Evolutionary conservation across 2,329 filamentous ascomycete genomes (phyloP), one percentile per base, ranked within the genome.

Genomic region (Emydomyces testavorans): DNA sequence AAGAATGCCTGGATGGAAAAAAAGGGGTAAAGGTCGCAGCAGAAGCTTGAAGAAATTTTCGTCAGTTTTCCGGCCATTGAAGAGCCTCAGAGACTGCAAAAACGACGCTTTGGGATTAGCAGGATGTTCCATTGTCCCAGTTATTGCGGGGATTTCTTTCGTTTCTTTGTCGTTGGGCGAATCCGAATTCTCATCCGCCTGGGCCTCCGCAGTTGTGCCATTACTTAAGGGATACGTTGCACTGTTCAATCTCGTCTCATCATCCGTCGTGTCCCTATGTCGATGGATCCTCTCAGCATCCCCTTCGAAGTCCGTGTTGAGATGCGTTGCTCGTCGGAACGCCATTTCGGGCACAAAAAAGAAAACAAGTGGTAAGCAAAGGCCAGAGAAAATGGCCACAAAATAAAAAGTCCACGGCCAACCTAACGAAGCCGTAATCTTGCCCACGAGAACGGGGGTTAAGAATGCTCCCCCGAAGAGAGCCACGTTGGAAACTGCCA

Each of bases 371-470:
- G 86, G 80, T 3, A 95, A 67, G 47, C 82, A 77, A 4, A 70
- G 72, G 3, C 74, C 85, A 37, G 80, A 76, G 65, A 94, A 93
- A 55, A 95, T 94, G 50, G 87, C 79, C 11, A 94, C 79, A 35
- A 95, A 76, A 64, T 89, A 87, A 60, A 95, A 95, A 0, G 81
- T 83, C 88, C 87, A 94, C 61, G 77, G 69, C 82, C 87, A 94
- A n/a, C 80, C 79, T 42, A 94, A 72, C 0, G 72, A 71, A 40
- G 77, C 68, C 2, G 87, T 87, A 57, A 94, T 89, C 65, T 87
- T 88, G 29, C 89, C 89, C 1, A 89, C 88, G 20, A 94, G 68
- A n/a, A 95, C 86, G 0, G 90, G 90, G 0, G 90, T 94, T 55
- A 84, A 73, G 60, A 85, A 85, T 1, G 80, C 77, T 13, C 80